A percentile compares a stretch with the other conserved stretches of the same genome.
Conservation (phyloP, 2,329 filamentous ascomycete genomes). For the Alternaria atra region DNA sequence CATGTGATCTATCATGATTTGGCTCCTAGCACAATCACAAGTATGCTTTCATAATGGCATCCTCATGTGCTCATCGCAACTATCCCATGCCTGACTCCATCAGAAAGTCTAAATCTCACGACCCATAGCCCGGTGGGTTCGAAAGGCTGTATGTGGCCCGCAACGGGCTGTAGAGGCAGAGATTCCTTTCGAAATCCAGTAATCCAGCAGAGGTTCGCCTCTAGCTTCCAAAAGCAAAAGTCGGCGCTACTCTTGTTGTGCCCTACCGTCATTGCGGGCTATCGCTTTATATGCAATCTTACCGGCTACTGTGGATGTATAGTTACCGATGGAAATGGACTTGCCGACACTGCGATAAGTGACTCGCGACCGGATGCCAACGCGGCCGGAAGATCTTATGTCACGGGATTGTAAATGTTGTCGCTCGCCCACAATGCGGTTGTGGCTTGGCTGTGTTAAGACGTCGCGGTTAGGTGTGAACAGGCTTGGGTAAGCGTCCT, state of each 20-base stretch:
- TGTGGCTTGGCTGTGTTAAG: conserved; percentile 11
- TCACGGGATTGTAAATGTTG: neutral
- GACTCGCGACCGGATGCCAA: neutral
- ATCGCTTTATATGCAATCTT: conserved; percentile 8
- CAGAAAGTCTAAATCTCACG: too few species aligned
- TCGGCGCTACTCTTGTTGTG: conserved; percentile 23
- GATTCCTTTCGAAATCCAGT: conserved; percentile 20
- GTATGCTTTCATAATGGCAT: neutral
- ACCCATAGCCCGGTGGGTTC: neutral
- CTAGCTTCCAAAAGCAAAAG: conserved; percentile 1
- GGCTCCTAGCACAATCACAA: too few species aligned
- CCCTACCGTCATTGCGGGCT: neutral
- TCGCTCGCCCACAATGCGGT: neutral
- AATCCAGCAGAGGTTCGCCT: conserved; percentile 38
- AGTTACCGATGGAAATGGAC: neutral
- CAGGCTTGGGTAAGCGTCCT: neutral
- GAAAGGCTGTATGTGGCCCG: too few species aligned
- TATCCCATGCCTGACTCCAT: neutral
- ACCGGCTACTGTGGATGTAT: neutral
- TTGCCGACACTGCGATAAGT: neutral
- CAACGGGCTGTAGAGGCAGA: conserved; percentile 16
- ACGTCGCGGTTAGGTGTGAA: neutral
- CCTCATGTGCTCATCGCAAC: neutral
- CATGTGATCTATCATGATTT: neutral
- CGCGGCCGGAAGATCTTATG: neutral